Conservation (phyloP, 306 rosid species). For the Cucumis sativus region Cucumber_9930_V3 NC_026657.2:27681001-27681500, state of each 20-base stretch:
- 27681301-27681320: background rate
- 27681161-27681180: too few relatives aligned
- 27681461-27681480: conserved; percentile 1
- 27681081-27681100: too few relatives aligned
- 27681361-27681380: background rate
- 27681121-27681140: too few relatives aligned
- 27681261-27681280: background rate
- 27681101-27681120: too few relatives aligned
- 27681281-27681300: background rate
- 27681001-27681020: too few relatives aligned
- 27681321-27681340: background rate
- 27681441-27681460: conserved; percentile 3
- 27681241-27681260: background rate
- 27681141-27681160: too few relatives aligned
- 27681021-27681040: too few relatives aligned
- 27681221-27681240: background rate
- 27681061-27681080: too few relatives aligned
- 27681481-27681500: background rate
- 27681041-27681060: too few relatives aligned
- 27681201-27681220: background rate
- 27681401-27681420: background rate
- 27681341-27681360: background rate
- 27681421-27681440: background rate
- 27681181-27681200: too few relatives aligned
- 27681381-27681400: background rate